phyloP scores from a whole-genome alignment of 257 asterid species.

The Primulina huaijiensis region DNA sequence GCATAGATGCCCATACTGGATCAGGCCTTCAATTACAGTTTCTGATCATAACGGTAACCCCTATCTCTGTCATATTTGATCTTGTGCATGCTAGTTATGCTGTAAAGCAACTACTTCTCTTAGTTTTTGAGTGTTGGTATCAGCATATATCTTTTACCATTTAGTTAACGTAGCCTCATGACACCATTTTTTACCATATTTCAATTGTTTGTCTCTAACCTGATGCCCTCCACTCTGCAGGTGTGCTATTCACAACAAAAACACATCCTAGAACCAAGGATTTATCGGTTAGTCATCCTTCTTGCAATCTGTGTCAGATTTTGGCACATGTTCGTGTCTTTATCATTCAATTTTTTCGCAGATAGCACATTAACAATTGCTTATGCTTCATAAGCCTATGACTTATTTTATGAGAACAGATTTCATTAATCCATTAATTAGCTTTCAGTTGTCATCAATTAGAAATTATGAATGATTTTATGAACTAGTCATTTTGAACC shows the following conservation, averaged over 20 bases:
- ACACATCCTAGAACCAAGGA: conserved; percentile 97
- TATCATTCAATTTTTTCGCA: neutral
- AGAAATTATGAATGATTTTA: neutral
- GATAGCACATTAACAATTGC: conserved; percentile 1
- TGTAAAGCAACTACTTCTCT: neutral
- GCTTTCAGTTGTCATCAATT: neutral
- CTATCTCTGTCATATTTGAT: neutral
- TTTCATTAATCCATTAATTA: neutral
- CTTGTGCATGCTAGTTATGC: neutral
- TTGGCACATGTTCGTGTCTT: conserved; percentile 5
- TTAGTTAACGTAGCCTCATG: neutral
- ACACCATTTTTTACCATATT: neutral
- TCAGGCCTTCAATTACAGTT: conserved; percentile 84
- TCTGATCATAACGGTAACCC: conserved; percentile 79
- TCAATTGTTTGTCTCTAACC: conserved; percentile 14
- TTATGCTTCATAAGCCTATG: neutral
- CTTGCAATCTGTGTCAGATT: conserved; percentile 9
- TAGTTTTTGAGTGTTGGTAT: neutral
- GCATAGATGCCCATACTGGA: conserved; percentile 94
- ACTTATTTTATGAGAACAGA: neutral
- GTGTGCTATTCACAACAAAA: conserved; percentile 86
- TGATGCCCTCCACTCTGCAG: conserved; percentile 42
- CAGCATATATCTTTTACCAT: neutral
- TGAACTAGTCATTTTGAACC: conserved; percentile 12
- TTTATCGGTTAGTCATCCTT: conserved; percentile 59